Conservation (phyloP, 208 protist genomes). For the Trypanosoma vivax region DNA sequence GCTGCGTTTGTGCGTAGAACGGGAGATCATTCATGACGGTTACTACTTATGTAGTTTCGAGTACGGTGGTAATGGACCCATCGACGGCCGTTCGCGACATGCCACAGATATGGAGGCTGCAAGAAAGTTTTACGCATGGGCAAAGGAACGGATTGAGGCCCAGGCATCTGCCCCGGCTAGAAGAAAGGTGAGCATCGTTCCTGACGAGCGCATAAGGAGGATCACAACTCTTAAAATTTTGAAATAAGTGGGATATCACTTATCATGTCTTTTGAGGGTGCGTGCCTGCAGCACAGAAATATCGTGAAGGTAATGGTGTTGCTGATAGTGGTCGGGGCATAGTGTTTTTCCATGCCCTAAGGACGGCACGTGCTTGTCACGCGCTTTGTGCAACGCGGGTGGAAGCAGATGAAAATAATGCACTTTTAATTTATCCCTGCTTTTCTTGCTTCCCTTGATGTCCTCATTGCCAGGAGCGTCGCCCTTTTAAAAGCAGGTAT, state of each 20-base stretch:
- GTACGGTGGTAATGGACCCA: slow-evolving; percentile 49
- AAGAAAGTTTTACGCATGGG: slow-evolving; percentile 42
- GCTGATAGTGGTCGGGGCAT: too few relatives aligned
- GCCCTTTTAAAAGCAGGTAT: neutral
- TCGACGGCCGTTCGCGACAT: slow-evolving; percentile 59
- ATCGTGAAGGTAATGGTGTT: too few relatives aligned
- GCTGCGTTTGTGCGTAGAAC: slow-evolving; percentile 48
- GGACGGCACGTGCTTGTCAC: too few relatives aligned
- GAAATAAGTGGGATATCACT: neutral
- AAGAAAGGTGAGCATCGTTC: neutral
- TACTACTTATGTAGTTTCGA: slow-evolving; percentile 80
- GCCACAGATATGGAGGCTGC: slow-evolving; percentile 26
- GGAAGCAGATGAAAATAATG: too few relatives aligned
- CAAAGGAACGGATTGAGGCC: slow-evolving; percentile 27
- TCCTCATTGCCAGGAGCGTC: neutral
- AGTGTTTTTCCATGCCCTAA: too few relatives aligned
- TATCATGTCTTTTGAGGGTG: too few relatives aligned
- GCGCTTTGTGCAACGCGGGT: too few relatives aligned
- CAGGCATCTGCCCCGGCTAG: slow-evolving; percentile 5
- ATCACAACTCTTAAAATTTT: slow-evolving; percentile 14
- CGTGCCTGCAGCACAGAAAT: too few relatives aligned
- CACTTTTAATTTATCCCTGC: too few relatives aligned
- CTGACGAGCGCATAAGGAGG: neutral
- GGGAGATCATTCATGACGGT: slow-evolving; percentile 55
- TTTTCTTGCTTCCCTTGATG: slow-evolving; percentile 5